A percentile compares a stretch with the other conserved stretches of the same genome.
These are phyloP conservation scores for Leishmania gerbilli DNA, from an alignment of 208 protist species.

Conservation along the genomic window DNA sequence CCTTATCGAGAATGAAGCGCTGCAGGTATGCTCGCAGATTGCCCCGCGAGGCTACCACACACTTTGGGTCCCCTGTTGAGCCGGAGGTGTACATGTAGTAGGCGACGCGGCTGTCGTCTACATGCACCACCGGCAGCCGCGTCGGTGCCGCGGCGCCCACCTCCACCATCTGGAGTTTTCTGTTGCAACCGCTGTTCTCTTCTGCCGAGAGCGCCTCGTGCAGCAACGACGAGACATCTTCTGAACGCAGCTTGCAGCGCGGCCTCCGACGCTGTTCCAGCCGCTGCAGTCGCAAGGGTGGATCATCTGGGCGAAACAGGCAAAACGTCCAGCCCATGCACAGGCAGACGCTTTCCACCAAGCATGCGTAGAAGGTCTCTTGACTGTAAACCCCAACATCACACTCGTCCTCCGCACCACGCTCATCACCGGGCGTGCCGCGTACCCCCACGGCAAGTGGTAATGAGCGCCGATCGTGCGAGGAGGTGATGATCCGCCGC, in stretches of 20 bases:
- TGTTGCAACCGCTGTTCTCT: background rate
- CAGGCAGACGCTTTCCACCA: slow-evolving; percentile 54
- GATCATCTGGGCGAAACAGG: slow-evolving; percentile 45
- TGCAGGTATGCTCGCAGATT: slow-evolving; percentile 53
- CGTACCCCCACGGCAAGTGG: background rate
- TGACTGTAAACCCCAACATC: slow-evolving; percentile 39
- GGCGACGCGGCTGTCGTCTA: slow-evolving; percentile 28
- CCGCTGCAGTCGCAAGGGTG: slow-evolving; percentile 27
- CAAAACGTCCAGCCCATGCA: slow-evolving; percentile 44
- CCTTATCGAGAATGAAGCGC: slow-evolving; percentile 29
- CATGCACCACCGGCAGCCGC: background rate
- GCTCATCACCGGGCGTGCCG: background rate
- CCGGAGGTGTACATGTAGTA: slow-evolving; percentile 74
- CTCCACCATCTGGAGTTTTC: background rate
- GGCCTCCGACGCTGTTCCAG: slow-evolving; percentile 30
- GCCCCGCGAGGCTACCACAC: slow-evolving; percentile 38
- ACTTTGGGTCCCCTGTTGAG: slow-evolving; percentile 62
- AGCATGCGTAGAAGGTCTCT: slow-evolving; percentile 48
- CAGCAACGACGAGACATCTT: slow-evolving; percentile 23
- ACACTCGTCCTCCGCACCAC: slow-evolving; percentile 9
- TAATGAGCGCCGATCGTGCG: background rate
- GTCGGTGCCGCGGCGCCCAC: background rate
- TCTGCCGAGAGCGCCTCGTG: slow-evolving; percentile 2
- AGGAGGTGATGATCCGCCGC: slow-evolving; percentile 8
- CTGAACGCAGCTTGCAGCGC: slow-evolving; percentile 18